Conservation (phyloP, 768 basidiomycete genomes). For the Lentinula boryana region DNA sequence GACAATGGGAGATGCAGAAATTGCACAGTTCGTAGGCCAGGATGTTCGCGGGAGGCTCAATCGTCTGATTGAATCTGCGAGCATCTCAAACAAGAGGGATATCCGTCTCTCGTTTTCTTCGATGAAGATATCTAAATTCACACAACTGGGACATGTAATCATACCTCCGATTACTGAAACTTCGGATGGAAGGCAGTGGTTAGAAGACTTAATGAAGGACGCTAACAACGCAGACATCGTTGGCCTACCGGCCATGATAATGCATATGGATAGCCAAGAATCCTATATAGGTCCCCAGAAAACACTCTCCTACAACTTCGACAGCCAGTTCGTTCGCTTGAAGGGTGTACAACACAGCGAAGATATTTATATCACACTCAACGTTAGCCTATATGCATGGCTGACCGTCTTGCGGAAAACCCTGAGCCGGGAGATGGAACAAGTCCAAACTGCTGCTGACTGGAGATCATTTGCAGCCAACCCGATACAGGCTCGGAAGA, state of each 20-base stretch:
- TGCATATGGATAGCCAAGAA: conserved; percentile 76
- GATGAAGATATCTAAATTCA: conserved; percentile 71
- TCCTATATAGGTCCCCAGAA: conserved; percentile 29
- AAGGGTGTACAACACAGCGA: conserved; percentile 47
- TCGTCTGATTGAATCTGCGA: conserved; percentile 50
- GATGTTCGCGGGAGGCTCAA: conserved; percentile 68
- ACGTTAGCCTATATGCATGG: conserved; percentile 79
- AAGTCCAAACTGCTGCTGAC: conserved; percentile 55
- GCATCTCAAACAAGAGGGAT: conserved; percentile 50
- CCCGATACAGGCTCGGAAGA: conserved; percentile 27
- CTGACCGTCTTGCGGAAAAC: conserved; percentile 73
- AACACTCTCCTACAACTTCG: conserved; percentile 61
- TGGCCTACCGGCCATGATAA: conserved; percentile 75
- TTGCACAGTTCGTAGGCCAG: conserved; percentile 67
- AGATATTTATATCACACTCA: conserved; percentile 82
- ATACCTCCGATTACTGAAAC: conserved; percentile 27
- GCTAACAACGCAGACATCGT: conserved; percentile 71
- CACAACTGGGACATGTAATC: conserved; percentile 49
- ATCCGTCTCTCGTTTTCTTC: conserved; percentile 68
- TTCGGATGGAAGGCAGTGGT: conserved; percentile 48
- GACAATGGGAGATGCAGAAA: conserved; percentile 70
- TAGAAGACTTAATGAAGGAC: conserved; percentile 52
- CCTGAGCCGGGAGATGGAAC: conserved; percentile 71
- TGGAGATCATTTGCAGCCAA: conserved; percentile 32
- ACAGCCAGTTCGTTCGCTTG: conserved; percentile 58